A percentile compares a stretch with the other conserved stretches of the same genome.
Evolutionary conservation across 352 stramenopile genomes (phyloP).

Genomic region (Phytophthora kernoviae): DNA sequence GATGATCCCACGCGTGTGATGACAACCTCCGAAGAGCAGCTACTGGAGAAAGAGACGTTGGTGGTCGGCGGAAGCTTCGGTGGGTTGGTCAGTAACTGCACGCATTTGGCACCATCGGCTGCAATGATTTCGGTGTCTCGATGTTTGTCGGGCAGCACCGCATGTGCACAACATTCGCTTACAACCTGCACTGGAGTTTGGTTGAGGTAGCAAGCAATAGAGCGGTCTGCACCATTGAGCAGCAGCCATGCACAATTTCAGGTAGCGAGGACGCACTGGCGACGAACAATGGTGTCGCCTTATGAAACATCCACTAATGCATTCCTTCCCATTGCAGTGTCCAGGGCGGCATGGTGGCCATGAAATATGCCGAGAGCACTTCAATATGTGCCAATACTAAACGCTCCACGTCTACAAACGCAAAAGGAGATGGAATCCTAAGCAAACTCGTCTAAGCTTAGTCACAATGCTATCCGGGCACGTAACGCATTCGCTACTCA

Average conservation of each 20-base stretch:
- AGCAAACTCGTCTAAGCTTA: neutral
- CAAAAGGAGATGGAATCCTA: neutral
- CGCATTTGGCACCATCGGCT: slow-evolving; percentile 45
- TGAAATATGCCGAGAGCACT: slow-evolving; percentile 55
- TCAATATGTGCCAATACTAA: slow-evolving; percentile 55
- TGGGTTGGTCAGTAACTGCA: slow-evolving; percentile 40
- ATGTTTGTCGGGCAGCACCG: slow-evolving; percentile 13
- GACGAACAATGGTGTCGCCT: slow-evolving; percentile 69
- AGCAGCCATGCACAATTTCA: slow-evolving; percentile 65
- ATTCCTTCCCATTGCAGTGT: slow-evolving; percentile 71
- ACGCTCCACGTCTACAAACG: slow-evolving; percentile 34
- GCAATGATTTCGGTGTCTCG: slow-evolving; percentile 16
- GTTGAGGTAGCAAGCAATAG: slow-evolving; percentile 53
- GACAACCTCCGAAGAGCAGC: slow-evolving; percentile 41
- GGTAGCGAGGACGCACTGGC: too few species aligned
- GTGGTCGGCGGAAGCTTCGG: slow-evolving; percentile 32
- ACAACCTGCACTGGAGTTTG: slow-evolving; percentile 54
- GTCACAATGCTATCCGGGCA: neutral
- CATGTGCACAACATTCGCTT: slow-evolving; percentile 57
- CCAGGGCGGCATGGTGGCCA: slow-evolving; percentile 53
- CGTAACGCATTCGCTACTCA: slow-evolving; percentile 10
- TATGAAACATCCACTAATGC: slow-evolving; percentile 75
- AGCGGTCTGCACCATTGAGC: slow-evolving; percentile 57
- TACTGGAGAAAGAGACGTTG: slow-evolving; percentile 38
- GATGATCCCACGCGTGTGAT: slow-evolving; percentile 36